Percentiles rank a stretch among this genome's conserved stretches.
phyloP scores from a whole-genome alignment of 2,329 filamentous ascomycete genomes.

The Exutisphaerella laricina region DNA sequence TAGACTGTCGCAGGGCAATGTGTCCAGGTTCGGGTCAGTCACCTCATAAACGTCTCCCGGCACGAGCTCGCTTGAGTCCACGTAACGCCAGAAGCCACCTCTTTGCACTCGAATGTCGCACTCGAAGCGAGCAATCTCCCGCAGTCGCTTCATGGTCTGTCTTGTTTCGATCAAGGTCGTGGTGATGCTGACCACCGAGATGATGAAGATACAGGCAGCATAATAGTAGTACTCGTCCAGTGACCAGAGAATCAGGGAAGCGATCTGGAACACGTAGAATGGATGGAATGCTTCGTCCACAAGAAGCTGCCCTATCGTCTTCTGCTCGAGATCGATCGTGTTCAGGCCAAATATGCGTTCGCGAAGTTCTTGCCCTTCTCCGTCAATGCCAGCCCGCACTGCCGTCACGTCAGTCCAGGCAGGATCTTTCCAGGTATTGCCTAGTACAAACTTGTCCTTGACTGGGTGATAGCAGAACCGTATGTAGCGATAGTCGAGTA shows the following conservation, averaged over 20 bases:
- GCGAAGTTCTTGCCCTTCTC: conserved; percentile 77
- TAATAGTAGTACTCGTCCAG: conserved; percentile 98
- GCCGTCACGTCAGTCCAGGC: conserved; percentile 72
- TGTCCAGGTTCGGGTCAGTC: conserved; percentile 80
- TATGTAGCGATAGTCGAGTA: conserved; percentile 88
- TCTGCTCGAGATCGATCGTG: conserved; percentile 87
- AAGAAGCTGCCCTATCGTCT: conserved; percentile 73
- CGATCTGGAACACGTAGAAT: conserved; percentile 97
- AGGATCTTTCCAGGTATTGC: conserved; percentile 91
- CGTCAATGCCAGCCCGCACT: conserved; percentile 75
- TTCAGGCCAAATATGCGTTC: conserved; percentile 87
- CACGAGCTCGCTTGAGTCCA: conserved; percentile 80
- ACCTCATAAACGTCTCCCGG: conserved; percentile 96
- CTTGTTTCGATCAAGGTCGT: conserved; percentile 87
- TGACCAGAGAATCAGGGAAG: conserved; percentile 90
- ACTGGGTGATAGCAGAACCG: conserved; percentile 86
- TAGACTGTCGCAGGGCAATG: conserved; percentile 89
- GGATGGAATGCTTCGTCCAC: conserved; percentile 95
- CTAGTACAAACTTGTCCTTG: conserved; percentile 81
- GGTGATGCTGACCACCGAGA: conserved; percentile 86
- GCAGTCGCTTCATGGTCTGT: conserved; percentile 82
- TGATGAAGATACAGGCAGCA: conserved; percentile 86
- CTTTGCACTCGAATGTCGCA: conserved; percentile 91
- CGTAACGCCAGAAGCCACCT: conserved; percentile 91
- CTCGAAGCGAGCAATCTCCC: conserved; percentile 89